phyloP scores from a whole-genome alignment of 2,329 filamentous ascomycete genomes.

The Fusarium floridanum region DNA sequence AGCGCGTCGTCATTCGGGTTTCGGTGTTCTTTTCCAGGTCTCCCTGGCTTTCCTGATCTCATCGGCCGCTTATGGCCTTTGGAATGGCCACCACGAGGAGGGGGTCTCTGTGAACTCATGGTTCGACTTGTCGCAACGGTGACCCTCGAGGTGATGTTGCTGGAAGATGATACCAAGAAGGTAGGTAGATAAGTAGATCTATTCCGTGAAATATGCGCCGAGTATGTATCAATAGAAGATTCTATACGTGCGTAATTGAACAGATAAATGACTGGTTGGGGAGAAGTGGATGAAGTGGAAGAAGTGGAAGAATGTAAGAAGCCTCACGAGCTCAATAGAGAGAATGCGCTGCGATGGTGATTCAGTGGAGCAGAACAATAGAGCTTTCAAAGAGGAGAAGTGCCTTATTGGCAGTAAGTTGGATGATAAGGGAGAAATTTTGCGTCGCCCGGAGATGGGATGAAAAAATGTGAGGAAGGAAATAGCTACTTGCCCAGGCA shows the following conservation, averaged over 20 bases:
- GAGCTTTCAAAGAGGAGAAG: background rate
- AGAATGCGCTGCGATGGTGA: constrained; percentile 17
- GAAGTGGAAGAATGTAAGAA: background rate
- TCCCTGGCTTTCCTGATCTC: constrained; percentile 1
- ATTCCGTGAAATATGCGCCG: background rate
- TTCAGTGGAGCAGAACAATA: constrained; percentile 11
- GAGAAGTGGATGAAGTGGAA: background rate
- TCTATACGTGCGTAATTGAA: background rate
- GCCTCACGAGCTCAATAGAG: background rate
- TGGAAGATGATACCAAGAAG: background rate
- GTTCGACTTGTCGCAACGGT: background rate
- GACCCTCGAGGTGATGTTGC: background rate
- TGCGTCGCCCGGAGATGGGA: background rate
- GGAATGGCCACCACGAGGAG: background rate
- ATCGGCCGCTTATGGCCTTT: background rate
- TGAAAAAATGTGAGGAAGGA: background rate
- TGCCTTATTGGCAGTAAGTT: background rate
- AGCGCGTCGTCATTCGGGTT: background rate
- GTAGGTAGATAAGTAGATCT: background rate
- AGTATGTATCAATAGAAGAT: background rate
- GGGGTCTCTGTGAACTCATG: constrained; percentile 10
- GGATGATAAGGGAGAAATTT: background rate
- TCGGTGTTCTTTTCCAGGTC: background rate
- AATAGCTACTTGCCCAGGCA: background rate
- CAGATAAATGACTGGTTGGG: background rate